Conservation (phyloP, 495 filamentous ascomycete genomes). For the Penicillium soppii region DNA sequence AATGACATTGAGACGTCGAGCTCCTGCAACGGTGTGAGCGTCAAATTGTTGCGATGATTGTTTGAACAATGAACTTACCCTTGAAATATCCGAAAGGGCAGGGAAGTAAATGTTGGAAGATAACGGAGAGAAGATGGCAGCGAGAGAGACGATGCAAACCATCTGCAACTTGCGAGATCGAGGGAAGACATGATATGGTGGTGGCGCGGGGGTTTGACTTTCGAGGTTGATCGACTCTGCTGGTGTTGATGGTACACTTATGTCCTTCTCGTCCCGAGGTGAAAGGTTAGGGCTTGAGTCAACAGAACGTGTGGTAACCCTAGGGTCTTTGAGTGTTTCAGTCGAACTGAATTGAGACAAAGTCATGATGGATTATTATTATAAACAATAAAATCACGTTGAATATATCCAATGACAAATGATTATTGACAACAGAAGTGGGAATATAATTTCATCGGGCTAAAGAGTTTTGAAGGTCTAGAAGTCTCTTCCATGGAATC, state of each 20-base stretch:
- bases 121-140: conserved; percentile 58
- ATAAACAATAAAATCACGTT: background rate
- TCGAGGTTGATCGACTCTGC: conserved; percentile 26
- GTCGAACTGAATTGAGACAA: conserved; percentile 11
- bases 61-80: conserved; percentile 12
- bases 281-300: conserved; percentile 19
- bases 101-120: conserved; percentile 83
- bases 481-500: conserved; percentile 2
- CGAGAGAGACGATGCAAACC: conserved; percentile 60
- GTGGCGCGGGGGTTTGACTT: conserved; percentile 9
- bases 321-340: conserved; percentile 14
- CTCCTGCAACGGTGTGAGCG: conserved; percentile 12
- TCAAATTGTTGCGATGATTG: background rate
- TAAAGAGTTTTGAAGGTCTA: background rate
- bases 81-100: conserved; percentile 48
- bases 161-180: conserved; percentile 56
- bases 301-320: conserved; percentile 14
- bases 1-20: conserved; percentile 33
- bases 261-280: conserved; percentile 15
- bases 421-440: conserved; percentile 7
- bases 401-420: conserved; percentile 1
- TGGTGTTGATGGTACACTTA: conserved; percentile 13
- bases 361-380: conserved; percentile 6
- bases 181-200: conserved; percentile 58
- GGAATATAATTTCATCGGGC: background rate